Evolutionary conservation across 805 yeast species (phyloP), one percentile per base, ranked within the genome.

Genomic region (Pichia eremophila): DNA sequence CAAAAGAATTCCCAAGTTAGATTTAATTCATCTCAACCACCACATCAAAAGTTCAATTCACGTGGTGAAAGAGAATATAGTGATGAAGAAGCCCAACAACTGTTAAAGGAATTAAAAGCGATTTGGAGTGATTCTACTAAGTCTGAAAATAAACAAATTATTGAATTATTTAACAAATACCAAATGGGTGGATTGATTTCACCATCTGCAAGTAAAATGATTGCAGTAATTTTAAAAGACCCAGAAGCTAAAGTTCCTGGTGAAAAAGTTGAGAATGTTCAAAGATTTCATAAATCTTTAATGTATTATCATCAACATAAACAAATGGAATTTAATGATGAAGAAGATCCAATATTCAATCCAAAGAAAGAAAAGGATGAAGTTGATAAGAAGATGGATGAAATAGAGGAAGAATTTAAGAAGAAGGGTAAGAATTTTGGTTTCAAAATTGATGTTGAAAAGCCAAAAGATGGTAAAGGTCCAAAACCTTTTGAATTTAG

Each of bases 171-270:
- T 40, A 57, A 57, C 19, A 54, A 58, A 39, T 61, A 58, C 43
- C 51, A 61, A 45, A 61, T 64, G 46, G 65, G 65, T n/a, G 68
- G 65, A 6, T 41, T 63, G 44, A 57, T 59, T 28, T 58, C 64
- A 7, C 61, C 62, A 4, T 53, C 59, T 18, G 61, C 65, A 14
- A 52, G 61, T 9, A 60, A 57, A 40, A 53, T 64, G 48, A 51
- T 62, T 34, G 55, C 59, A 29, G 44, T 53, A 0, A 60, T 63
- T 40, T 47, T 61, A 39, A 58, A 59, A 10, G 66, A 63, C 45
- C 40, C 49, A n/a, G 51, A 50, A 17, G 52, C 60, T 7, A 45
- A 39, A 11, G 45, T 48, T 19, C 57, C 67, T 2, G 66, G 65
- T 10, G 60, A 61, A 40, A 61, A 61, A 37, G 57, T 61, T 49